A percentile compares a stretch with the other conserved stretches of the same genome.
Evolutionary conservation across 1,284 basidiomycete species (phyloP).

Genomic region (Papiliotrema fonsecae): DNA sequence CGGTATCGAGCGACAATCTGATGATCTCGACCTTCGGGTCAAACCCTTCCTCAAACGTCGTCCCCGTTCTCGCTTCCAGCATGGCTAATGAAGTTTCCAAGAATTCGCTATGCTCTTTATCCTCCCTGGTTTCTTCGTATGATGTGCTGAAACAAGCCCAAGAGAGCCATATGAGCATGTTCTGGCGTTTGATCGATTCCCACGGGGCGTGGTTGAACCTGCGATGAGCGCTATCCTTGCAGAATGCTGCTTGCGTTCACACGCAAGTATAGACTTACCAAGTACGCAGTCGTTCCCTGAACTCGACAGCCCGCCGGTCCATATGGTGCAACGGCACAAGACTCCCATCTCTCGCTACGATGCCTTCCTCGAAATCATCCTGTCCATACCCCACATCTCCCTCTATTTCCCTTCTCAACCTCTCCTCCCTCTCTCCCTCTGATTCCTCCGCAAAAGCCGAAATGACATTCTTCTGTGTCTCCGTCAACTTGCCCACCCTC

Average conservation of each 20-base stretch:
- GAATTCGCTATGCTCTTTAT: conserved; percentile 52
- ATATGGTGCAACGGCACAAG: conserved; percentile 24
- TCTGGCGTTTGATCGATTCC: conserved; percentile 62
- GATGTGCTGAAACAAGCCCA: conserved; percentile 74
- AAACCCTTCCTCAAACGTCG: conserved; percentile 59
- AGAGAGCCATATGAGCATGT: conserved; percentile 72
- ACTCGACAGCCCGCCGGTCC: conserved; percentile 44
- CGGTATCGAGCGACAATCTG: conserved; percentile 71
- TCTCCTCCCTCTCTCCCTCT: conserved; percentile 25
- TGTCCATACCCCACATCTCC: conserved; percentile 11
- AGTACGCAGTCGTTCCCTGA: conserved; percentile 43
- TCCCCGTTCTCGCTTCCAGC: conserved; percentile 69
- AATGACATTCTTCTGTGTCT: conserved; percentile 17
- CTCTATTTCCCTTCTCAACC: conserved; percentile 25
- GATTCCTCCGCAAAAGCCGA: conserved; percentile 24
- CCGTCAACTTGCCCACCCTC: conserved; percentile 21
- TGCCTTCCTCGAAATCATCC: conserved; percentile 13
- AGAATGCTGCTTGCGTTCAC: background rate
- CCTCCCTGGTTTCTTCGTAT: conserved; percentile 49
- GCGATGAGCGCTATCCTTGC: no score
- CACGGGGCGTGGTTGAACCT: conserved; percentile 72
- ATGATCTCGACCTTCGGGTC: conserved; percentile 58
- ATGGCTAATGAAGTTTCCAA: conserved; percentile 60
- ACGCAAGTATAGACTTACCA: conserved; percentile 30
- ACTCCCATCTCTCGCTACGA: conserved; percentile 23